phyloP scores from a whole-genome alignment of 345 rosid species.

The Arabis alpina region DNA sequence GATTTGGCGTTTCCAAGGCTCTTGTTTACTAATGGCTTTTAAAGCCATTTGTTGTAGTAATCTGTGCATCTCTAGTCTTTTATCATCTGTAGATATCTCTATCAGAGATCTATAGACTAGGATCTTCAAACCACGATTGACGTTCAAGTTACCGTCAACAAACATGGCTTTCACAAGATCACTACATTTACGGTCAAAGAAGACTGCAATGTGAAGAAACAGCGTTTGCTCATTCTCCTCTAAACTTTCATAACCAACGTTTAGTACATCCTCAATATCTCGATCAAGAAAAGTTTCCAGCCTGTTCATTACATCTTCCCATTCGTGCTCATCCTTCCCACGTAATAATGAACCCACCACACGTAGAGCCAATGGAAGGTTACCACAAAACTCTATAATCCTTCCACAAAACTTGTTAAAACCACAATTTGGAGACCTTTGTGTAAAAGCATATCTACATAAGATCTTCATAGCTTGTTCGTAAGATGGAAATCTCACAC shows the following conservation, averaged over 20 bases:
- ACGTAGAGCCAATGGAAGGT: conserved; percentile 5
- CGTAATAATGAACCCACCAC: conserved; percentile 4
- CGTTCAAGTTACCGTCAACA: not conserved
- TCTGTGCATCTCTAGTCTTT: conserved; percentile 37
- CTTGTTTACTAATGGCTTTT: conserved; percentile 10
- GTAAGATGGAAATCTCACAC: not conserved
- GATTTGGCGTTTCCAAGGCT: conserved; percentile 29
- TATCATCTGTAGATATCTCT: not conserved
- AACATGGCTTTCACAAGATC: conserved; percentile 10
- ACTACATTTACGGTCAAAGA: not conserved
- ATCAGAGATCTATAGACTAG: conserved; percentile 36
- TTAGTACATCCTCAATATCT: no score
- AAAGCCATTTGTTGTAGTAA: conserved; percentile 39
- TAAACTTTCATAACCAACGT: no score
- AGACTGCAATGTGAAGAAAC: conserved; percentile 44
- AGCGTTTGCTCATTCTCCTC: not conserved
- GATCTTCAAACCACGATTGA: not conserved
- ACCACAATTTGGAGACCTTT: no score
- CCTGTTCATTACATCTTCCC: not conserved
- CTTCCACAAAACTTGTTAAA: no score
- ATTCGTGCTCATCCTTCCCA: not conserved
- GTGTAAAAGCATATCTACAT: no score
- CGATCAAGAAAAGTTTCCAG: no score
- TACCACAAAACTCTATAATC: not conserved
- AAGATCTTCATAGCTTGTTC: not conserved